Evolutionary conservation across 2,329 filamentous ascomycete genomes (phyloP).

Genomic region (Arthrinium phaeospermum): DNA sequence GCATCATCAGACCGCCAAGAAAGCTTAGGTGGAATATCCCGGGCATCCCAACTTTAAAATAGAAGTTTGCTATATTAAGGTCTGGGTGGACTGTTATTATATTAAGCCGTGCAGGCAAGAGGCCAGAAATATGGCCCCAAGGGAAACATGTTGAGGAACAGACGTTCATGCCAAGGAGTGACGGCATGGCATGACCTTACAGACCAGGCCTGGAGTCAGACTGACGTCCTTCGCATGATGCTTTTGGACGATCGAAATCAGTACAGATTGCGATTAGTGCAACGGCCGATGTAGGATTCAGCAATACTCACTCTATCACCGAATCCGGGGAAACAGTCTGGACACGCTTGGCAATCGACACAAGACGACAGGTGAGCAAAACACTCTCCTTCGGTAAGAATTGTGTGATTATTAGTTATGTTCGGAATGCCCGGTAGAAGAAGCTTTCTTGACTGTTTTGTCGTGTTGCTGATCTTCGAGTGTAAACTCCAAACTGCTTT

Average conservation of each 20-base stretch:
- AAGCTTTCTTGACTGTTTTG: not conserved
- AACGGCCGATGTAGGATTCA: not conserved
- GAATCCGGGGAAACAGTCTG: not conserved
- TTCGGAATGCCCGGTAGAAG: not conserved
- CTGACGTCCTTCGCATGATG: not conserved
- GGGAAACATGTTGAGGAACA: constrained; percentile 1
- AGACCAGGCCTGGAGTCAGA: not conserved
- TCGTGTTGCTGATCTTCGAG: not conserved
- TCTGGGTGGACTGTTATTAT: not conserved
- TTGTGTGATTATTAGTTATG: not conserved
- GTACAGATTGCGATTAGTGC: not conserved
- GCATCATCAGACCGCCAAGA: not conserved
- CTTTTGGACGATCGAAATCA: not conserved
- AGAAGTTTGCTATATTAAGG: not conserved
- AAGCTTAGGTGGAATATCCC: not conserved
- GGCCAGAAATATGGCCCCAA: not conserved
- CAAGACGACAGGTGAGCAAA: not conserved
- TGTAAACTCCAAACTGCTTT: not conserved
- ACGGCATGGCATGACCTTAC: not conserved
- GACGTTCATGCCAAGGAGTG: not conserved
- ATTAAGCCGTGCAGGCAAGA: not conserved
- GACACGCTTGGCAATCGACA: not conserved
- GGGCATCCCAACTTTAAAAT: not conserved
- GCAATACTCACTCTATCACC: not conserved
- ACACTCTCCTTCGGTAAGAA: not conserved